phyloP scores from a whole-genome alignment of 2,329 filamentous ascomycete species.

The Orbilia javanica region DNA sequence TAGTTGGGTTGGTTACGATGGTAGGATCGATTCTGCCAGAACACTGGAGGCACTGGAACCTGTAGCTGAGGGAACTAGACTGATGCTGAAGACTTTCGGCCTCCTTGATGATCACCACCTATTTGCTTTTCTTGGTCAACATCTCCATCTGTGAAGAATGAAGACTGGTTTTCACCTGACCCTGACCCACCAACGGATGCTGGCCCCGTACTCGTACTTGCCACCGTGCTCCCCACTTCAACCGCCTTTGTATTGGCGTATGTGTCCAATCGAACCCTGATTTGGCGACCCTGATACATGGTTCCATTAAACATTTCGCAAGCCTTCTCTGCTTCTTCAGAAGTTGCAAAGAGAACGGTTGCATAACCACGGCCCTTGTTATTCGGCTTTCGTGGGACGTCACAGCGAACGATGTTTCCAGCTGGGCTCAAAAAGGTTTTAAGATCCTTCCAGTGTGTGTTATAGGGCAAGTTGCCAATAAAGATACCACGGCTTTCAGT shows the following conservation, averaged over 20 bases:
- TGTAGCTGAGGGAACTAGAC: conserved; percentile 38
- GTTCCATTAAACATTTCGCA: conserved; percentile 60
- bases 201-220: conserved; percentile 38
- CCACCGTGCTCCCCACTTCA: conserved; percentile 28
- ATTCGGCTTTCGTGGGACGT: conserved; percentile 60
- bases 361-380: conserved; percentile 60
- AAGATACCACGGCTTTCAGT: conserved; percentile 61
- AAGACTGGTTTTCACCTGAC: conserved; percentile 53
- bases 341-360: conserved; percentile 59
- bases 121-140: conserved; percentile 36
- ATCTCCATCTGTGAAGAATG: conserved; percentile 50
- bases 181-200: conserved; percentile 45
- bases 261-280: conserved; percentile 59
- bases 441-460: conserved; percentile 60
- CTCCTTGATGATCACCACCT: conserved; percentile 33
- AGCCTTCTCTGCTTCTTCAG: conserved; percentile 59
- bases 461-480: conserved; percentile 60
- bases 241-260: conserved; percentile 47
- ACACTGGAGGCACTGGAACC: conserved; percentile 22
- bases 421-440: conserved; percentile 58
- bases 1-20: conserved; percentile 4
- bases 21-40: conserved; percentile 21
- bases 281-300: conserved; percentile 59
- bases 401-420: conserved; percentile 59
- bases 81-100: conserved; percentile 51